Evolutionary conservation across 2,329 filamentous ascomycete species (phyloP), one percentile per base, ranked within the genome.

Genomic region (Tolypocladium ophioglossoides): DNA sequence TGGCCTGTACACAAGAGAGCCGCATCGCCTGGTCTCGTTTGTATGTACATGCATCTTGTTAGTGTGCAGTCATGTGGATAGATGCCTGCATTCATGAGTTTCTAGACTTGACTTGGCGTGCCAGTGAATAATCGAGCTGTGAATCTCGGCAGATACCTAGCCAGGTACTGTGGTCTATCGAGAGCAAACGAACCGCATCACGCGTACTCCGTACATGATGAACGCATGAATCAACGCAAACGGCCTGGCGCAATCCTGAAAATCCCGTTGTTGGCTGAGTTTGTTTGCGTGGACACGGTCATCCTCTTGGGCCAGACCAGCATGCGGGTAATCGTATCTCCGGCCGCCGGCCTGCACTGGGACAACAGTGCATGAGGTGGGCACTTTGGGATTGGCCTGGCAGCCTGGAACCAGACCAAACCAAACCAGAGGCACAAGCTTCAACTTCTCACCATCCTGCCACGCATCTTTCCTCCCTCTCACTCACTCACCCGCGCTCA

Each of bases 401-500:
- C 44, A 47, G 32, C 44, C 44, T 27, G 32, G 27, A 30, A 18
- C 24, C 18, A 27, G 22, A 4, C 40, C 12, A 14, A 30, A 30
- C 22, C 24, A 41, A n/a, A 20, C 8, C 38, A n/a, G 44, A 27
- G 27, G 47, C 39, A 56, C 58, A 61, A 64, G 58, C 62, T 58
- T 63, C 62, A 58, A 66, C 64, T 52, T 52, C 58, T 55, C 59
- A 60, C 59, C 52, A 34, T 54, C 53, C 14, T 47, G 59, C 46
- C 53, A 56, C 57, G 61, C 58, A 57, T 56, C 55, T 57, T 57
- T 57, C 56, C 32, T 52, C 54, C 50, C 44, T 51, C 48, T 57
- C 56, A 54, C 50, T 52, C 50, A 52, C 50, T 35, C 38, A 41
- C 50, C 38, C 22, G 50, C 50, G 24, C 34, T 32, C 27, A 20